A percentile compares a stretch with the other conserved stretches of the same genome.
These are phyloP conservation scores for Hirsutella minnesotensis DNA, from an alignment of 2,329 filamentous ascomycete genomes.

Conservation along the genomic window DNA sequence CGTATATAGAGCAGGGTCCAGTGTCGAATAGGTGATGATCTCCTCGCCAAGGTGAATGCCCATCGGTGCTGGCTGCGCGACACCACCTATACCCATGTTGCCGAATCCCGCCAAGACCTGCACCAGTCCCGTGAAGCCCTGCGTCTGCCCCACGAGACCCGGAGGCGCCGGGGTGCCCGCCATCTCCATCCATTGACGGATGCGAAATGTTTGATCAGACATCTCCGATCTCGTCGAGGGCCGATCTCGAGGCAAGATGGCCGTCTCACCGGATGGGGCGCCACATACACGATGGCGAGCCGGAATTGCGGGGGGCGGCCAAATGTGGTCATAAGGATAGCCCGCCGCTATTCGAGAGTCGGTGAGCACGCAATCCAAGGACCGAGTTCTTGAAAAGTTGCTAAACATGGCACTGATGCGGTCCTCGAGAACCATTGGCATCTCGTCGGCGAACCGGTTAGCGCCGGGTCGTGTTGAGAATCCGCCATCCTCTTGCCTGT, in stretches of 20 bases:
- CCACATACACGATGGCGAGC: constrained; percentile 40
- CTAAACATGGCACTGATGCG: constrained; percentile 43
- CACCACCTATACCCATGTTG: background rate
- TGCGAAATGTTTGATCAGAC: constrained; percentile 58
- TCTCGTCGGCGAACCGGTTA: constrained; percentile 35
- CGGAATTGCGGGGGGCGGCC: constrained; percentile 66
- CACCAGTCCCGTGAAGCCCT: constrained; percentile 10
- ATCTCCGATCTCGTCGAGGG: constrained; percentile 45
- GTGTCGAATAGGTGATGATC: constrained; percentile 54
- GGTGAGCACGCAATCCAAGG: constrained; percentile 26
- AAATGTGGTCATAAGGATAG: constrained; percentile 45
- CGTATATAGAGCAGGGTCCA: constrained; percentile 65
- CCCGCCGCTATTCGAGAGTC: constrained; percentile 14
- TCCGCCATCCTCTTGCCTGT: constrained; percentile 10
- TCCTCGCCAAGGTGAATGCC: constrained; percentile 42
- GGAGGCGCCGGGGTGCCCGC: constrained; percentile 17
- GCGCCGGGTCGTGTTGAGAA: constrained; percentile 11
- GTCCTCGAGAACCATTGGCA: constrained; percentile 38
- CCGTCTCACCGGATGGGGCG: constrained; percentile 12
- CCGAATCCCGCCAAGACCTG: constrained; percentile 6
- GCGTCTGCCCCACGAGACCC: constrained; percentile 16
- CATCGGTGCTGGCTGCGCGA: constrained; percentile 8
- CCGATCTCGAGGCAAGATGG: no score
- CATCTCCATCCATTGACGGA: constrained; percentile 69
- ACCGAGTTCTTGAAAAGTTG: constrained; percentile 54